Percentiles rank a stretch among this genome's conserved stretches.
Conservation (phyloP, 2,329 filamentous ascomycete genomes). For the Neonectria ditissima region DNA sequence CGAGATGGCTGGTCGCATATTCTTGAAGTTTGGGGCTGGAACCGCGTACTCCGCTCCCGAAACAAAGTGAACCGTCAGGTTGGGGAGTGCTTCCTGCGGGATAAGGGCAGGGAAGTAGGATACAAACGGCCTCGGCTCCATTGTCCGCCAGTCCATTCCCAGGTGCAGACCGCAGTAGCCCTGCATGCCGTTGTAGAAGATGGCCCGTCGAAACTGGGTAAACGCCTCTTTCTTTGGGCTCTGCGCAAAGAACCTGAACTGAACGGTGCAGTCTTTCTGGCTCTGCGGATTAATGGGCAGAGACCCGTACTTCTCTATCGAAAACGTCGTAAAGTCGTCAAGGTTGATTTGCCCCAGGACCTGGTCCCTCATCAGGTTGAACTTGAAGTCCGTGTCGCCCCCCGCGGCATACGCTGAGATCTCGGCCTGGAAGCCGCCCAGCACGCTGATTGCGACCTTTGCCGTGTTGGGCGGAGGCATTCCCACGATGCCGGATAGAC, state of each 20-base stretch:
- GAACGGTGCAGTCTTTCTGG: conserved; percentile 55
- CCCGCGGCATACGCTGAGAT: conserved; percentile 40
- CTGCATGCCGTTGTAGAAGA: conserved; percentile 49
- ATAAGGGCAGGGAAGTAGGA: conserved; percentile 50
- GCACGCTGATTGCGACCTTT: conserved; percentile 54
- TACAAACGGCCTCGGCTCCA: conserved; percentile 48
- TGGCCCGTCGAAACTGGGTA: conserved; percentile 33
- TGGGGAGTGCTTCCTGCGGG: conserved; percentile 24
- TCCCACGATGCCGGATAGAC: conserved; percentile 53
- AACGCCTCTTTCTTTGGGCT: conserved; percentile 41
- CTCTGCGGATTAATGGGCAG: conserved; percentile 38
- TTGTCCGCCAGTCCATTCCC: conserved; percentile 52
- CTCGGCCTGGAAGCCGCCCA: conserved; percentile 54
- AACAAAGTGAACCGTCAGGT: conserved; percentile 39
- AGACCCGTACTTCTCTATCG: conserved; percentile 47
- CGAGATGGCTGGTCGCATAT: not conserved
- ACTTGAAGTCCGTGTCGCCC: conserved; percentile 44
- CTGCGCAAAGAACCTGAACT: conserved; percentile 56
- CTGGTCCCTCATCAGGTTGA: conserved; percentile 43
- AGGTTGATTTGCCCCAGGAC: conserved; percentile 40
- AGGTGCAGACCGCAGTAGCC: conserved; percentile 51
- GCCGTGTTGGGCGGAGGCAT: conserved; percentile 53
- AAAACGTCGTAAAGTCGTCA: conserved; percentile 44
- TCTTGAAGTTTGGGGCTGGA: not conserved
- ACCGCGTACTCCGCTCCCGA: conserved; percentile 24